phyloP scores from a whole-genome alignment of 2,329 filamentous ascomycete species.

The Hortaea sp. region DNA sequence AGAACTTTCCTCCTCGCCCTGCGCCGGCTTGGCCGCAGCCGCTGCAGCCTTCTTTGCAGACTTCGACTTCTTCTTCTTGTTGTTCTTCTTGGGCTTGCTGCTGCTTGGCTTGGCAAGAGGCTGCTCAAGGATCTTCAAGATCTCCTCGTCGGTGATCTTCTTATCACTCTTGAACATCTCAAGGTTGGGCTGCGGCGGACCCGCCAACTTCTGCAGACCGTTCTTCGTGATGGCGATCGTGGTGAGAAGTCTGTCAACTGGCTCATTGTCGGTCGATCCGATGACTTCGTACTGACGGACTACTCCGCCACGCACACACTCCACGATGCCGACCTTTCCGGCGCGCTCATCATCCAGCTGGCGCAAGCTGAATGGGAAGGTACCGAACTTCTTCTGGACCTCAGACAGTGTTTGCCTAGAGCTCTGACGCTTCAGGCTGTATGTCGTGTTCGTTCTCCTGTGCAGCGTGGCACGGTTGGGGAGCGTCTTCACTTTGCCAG shows the following conservation, averaged over 20 bases:
- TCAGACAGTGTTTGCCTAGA: constrained; percentile 89
- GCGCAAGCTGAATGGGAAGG: constrained; percentile 93
- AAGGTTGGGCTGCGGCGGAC: constrained; percentile 64
- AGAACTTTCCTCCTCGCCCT: constrained; percentile 8
- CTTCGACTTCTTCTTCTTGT: constrained; percentile 69
- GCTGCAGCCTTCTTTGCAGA: constrained; percentile 42
- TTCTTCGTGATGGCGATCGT: constrained; percentile 98
- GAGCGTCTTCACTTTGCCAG: constrained; percentile 88
- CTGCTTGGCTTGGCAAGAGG: constrained; percentile 55
- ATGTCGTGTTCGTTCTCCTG: constrained; percentile 83
- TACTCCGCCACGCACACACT: constrained; percentile 87
- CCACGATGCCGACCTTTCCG: constrained; percentile 89
- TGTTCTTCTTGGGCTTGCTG: constrained; percentile 78
- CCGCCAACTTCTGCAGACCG: constrained; percentile 76
- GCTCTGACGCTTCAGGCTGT: constrained; percentile 85
- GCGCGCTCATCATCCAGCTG: constrained; percentile 95
- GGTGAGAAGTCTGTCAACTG: constrained; percentile 78
- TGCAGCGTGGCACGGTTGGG: constrained; percentile 84
- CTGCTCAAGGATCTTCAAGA: constrained; percentile 87
- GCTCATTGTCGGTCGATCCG: constrained; percentile 78
- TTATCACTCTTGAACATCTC: constrained; percentile 87
- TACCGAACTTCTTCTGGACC: constrained; percentile 93
- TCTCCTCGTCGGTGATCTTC: constrained; percentile 93
- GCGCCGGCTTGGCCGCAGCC: background rate
- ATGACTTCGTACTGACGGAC: constrained; percentile 94